phyloP scores from a whole-genome alignment of 495 filamentous ascomycete species.

The Penicillium soppii region DNA sequence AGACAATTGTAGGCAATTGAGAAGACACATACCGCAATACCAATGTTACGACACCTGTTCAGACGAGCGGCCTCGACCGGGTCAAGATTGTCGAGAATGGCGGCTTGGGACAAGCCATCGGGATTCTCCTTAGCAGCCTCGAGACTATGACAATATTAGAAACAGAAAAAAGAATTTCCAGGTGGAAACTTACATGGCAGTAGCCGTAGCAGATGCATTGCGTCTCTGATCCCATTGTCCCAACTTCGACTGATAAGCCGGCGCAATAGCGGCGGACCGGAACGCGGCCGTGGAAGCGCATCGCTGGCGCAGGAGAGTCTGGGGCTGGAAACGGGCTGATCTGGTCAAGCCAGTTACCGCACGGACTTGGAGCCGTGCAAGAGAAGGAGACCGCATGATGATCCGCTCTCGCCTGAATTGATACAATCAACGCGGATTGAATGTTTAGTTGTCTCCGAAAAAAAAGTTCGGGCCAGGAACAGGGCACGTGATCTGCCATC shows the following conservation, averaged over 20 bases:
- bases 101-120: conserved; percentile 58
- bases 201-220: conserved; percentile 40
- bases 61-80: conserved; percentile 75
- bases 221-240: conserved; percentile 39
- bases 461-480: conserved; percentile 51
- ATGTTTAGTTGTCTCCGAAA: conserved; percentile 29
- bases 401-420: conserved; percentile 30
- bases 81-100: conserved; percentile 70
- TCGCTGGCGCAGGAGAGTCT: conserved; percentile 35
- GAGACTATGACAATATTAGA: conserved; percentile 34
- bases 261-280: conserved; percentile 39
- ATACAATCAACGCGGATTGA: conserved; percentile 26
- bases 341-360: conserved; percentile 45
- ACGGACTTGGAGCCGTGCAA: conserved; percentile 44
- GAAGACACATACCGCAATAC: conserved; percentile 75
- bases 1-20: background rate
- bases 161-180: background rate
- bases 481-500: conserved; percentile 35
- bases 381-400: conserved; percentile 47
- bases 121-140: conserved; percentile 64
- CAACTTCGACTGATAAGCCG: conserved; percentile 41
- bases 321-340: conserved; percentile 40
- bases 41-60: conserved; percentile 86
- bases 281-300: conserved; percentile 44
- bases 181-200: conserved; percentile 38